phyloP scores from a whole-genome alignment of 2,329 filamentous ascomycete species.

The Monilinia fructicola region DNA sequence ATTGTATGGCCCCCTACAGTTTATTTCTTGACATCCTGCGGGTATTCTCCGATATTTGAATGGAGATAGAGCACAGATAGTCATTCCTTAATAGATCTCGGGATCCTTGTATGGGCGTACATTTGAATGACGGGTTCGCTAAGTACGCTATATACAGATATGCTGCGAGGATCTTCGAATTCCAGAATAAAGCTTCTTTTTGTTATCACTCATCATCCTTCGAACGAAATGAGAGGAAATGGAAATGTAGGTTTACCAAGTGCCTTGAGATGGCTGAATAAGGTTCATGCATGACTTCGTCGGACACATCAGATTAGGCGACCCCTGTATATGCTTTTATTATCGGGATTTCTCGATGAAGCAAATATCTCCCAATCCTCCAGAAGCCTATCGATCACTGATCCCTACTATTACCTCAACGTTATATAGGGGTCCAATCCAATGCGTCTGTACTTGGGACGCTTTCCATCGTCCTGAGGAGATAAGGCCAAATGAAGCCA shows the following conservation, averaged over 20 bases:
- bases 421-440: too few species aligned
- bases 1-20: background rate
- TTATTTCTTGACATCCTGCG: background rate
- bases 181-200: background rate
- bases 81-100: background rate
- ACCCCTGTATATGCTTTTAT: too few species aligned
- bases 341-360: too few species aligned
- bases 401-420: too few species aligned
- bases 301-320: too few species aligned
- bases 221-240: background rate
- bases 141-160: background rate
- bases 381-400: too few species aligned
- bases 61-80: conserved; percentile 10
- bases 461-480: background rate
- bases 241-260: background rate
- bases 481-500: background rate
- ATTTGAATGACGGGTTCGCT: background rate
- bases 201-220: background rate
- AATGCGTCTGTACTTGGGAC: too few species aligned
- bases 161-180: background rate
- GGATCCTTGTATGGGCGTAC: background rate
- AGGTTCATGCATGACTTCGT: background rate
- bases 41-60: conserved; percentile 5
- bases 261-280: background rate
- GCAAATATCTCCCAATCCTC: too few species aligned